phyloP scores from a whole-genome alignment of 306 rosid species.

The Gastrolobium bilobum region DNA sequence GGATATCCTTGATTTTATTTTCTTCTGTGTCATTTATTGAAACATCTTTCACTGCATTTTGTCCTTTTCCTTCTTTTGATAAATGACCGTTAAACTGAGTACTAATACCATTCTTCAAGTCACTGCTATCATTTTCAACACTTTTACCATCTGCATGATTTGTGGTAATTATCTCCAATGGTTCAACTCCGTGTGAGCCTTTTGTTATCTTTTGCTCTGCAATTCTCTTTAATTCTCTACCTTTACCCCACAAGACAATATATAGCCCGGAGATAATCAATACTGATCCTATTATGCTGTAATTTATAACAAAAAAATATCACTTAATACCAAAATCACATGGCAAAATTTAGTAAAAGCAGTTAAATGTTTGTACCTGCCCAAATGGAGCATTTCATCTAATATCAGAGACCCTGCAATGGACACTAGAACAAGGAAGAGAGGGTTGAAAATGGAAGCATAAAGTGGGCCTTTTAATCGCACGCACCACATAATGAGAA shows the following conservation, averaged over 20 bases:
- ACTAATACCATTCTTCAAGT: too few relatives aligned
- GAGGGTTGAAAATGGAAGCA: conserved; percentile 49
- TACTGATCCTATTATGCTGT: conserved; percentile 47
- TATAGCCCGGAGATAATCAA: conserved; percentile 42
- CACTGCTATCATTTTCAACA: not conserved
- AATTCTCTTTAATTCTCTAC: conserved; percentile 26
- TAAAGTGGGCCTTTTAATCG: conserved; percentile 43
- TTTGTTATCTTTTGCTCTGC: not conserved
- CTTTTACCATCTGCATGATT: not conserved
- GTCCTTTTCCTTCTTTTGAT: not conserved
- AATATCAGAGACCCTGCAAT: conserved; percentile 38
- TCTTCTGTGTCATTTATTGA: not conserved
- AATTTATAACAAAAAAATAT: not conserved
- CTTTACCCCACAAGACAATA: conserved; percentile 51
- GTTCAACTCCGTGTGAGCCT: not conserved
- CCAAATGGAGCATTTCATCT: conserved; percentile 40
- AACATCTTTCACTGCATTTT: not conserved
- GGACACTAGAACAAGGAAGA: conserved; percentile 43
- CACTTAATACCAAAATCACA: not conserved
- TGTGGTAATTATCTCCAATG: not conserved
- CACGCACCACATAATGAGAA: conserved; percentile 32
- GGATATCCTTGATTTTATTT: not conserved
- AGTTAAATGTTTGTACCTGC: conserved; percentile 31
- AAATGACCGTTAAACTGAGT: not conserved
- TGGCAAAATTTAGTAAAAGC: not conserved